Percentiles rank a stretch among this genome's conserved stretches.
Evolutionary conservation across 1,284 basidiomycete species (phyloP).

Genomic region (Tausonia pullulans): DNA sequence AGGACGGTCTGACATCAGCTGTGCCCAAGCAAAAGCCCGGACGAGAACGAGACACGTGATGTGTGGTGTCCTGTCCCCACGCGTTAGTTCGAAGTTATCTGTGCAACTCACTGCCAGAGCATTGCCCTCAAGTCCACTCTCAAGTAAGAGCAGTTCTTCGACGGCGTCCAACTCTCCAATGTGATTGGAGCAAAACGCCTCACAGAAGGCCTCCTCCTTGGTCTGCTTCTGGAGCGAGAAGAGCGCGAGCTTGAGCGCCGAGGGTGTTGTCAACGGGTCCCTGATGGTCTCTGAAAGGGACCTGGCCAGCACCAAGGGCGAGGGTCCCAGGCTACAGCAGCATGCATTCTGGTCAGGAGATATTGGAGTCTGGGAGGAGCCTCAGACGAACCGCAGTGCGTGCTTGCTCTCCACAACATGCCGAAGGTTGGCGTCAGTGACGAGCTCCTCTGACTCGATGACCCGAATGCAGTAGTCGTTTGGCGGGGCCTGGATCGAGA

Average conservation of each 20-base stretch:
- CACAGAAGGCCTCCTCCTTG: conserved; percentile 78
- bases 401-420: conserved; percentile 69
- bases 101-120: too few relatives aligned
- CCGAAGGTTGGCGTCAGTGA: conserved; percentile 79
- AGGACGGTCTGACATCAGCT: background rate
- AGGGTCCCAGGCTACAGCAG: conserved; percentile 26
- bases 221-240: conserved; percentile 75
- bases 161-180: conserved; percentile 41
- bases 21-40: conserved; percentile 7
- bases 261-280: conserved; percentile 21
- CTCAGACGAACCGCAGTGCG: conserved; percentile 49
- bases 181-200: conserved; percentile 57
- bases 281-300: conserved; percentile 27
- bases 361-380: background rate
- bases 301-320: conserved; percentile 29
- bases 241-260: conserved; percentile 35
- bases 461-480: background rate
- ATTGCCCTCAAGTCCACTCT: too few relatives aligned
- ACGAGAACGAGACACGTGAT: conserved; percentile 12
- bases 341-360: background rate
- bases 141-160: too few relatives aligned
- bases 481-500: background rate
- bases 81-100: too few relatives aligned
- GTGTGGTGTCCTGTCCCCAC: too few relatives aligned
- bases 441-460: conserved; percentile 60